A percentile compares a stretch with the other conserved stretches of the same genome.
phyloP scores from a whole-genome alignment of 768 basidiomycete species.

The Lactarius quietus region DNA sequence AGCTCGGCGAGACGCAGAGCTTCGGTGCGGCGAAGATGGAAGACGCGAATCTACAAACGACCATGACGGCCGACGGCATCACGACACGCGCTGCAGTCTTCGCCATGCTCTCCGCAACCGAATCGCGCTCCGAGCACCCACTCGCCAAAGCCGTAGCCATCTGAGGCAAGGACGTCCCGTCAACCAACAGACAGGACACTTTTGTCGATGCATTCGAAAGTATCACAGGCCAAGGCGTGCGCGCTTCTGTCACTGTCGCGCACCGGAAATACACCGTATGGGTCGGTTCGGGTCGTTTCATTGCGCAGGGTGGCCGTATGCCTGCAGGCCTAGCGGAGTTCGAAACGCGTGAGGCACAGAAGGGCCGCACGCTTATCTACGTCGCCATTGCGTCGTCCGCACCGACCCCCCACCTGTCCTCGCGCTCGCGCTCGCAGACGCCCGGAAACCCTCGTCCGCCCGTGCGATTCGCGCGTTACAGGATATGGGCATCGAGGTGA shows the following conservation, averaged over 20 bases:
- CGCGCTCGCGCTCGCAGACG: slow-evolving; percentile 82
- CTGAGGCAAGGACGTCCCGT: slow-evolving; percentile 67
- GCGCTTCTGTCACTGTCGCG: slow-evolving; percentile 57
- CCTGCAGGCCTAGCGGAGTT: slow-evolving; percentile 61
- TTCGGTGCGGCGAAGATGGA: slow-evolving; percentile 19
- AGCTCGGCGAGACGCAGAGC: slow-evolving; percentile 30
- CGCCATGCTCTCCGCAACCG: slow-evolving; percentile 80
- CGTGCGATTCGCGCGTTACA: slow-evolving; percentile 79
- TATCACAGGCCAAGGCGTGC: slow-evolving; percentile 84
- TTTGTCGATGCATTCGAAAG: slow-evolving; percentile 77
- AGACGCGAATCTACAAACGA: slow-evolving; percentile 27
- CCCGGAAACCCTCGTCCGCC: slow-evolving; percentile 78
- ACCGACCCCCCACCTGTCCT: slow-evolving; percentile 58
- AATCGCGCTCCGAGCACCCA: slow-evolving; percentile 93
- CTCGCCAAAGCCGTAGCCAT: slow-evolving; percentile 89
- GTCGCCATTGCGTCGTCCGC: slow-evolving; percentile 58
- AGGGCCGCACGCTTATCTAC: slow-evolving; percentile 84
- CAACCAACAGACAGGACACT: slow-evolving; percentile 46
- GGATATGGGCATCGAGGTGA: slow-evolving; percentile 88
- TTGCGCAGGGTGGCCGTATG: slow-evolving; percentile 53
- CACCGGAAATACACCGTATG: slow-evolving; percentile 49
- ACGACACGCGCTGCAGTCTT: slow-evolving; percentile 61
- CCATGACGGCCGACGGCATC: slow-evolving; percentile 55
- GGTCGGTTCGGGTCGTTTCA: slow-evolving; percentile 75
- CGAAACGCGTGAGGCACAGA: slow-evolving; percentile 61